These are phyloP conservation scores for Lolium multiflorum DNA, from an alignment of 176 grass and related monocot species.

Conservation along the genomic window DNA sequence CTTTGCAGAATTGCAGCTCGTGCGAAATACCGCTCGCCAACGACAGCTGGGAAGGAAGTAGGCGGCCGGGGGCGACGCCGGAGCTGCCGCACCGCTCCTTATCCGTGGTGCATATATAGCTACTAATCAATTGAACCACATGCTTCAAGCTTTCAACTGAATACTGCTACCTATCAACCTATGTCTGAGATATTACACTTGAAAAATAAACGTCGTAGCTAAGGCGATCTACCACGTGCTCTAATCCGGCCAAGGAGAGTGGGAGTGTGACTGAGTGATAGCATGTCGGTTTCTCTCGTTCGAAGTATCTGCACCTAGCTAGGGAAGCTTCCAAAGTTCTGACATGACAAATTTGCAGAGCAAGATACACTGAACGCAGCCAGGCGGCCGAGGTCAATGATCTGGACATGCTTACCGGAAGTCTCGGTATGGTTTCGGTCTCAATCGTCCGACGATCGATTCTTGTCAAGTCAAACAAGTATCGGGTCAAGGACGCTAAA, in stretches of 20 bases:
- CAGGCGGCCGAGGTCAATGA: constrained; percentile 3
- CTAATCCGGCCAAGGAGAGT: not conserved
- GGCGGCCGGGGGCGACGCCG: not conserved
- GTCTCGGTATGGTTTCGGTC: not conserved
- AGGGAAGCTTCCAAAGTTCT: constrained; percentile 11
- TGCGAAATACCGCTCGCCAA: not conserved
- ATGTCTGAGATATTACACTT: no score
- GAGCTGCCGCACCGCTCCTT: not conserved
- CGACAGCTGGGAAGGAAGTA: not conserved
- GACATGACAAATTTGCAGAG: not conserved
- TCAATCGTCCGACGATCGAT: not conserved
- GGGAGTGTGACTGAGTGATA: not conserved
- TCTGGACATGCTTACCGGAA: not conserved
- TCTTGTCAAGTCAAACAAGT: constrained; percentile 5
- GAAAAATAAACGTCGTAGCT: not conserved
- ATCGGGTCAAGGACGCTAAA: constrained; percentile 8
- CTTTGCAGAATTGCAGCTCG: not conserved
- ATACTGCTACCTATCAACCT: not conserved
- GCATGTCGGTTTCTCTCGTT: not conserved
- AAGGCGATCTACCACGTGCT: not conserved
- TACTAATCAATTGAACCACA: not conserved
- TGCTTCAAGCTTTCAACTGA: not conserved
- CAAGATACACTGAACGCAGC: constrained; percentile 32
- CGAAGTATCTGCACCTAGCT: not conserved
- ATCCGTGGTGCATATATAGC: not conserved